Evolutionary conservation across 148 eudicot genomes (phyloP).

Genomic region (Amaranthus hypochondriacus): DNA sequence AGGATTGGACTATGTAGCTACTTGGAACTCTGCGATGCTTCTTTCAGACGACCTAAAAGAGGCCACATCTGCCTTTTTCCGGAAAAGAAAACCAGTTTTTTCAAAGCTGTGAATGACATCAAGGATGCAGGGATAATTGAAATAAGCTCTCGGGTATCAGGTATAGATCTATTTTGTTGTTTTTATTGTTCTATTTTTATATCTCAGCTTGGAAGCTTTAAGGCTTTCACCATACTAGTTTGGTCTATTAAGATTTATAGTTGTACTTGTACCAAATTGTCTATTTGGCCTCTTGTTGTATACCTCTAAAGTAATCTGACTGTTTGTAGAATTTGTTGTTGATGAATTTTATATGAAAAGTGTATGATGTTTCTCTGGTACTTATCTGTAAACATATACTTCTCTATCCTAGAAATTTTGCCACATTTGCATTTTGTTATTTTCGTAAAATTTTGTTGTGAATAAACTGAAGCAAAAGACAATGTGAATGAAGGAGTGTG

Average conservation of each 20-base stretch:
- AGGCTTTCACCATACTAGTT: not conserved
- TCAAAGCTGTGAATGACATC: conserved; percentile 56
- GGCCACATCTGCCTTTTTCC: conserved; percentile 46
- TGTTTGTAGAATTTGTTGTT: not conserved
- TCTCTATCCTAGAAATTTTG: no score
- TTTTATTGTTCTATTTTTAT: not conserved
- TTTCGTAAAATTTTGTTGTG: no score
- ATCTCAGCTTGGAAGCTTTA: not conserved
- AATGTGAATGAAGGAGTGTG: no score
- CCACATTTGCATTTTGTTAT: no score
- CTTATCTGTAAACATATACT: no score
- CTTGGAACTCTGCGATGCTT: conserved; percentile 85
- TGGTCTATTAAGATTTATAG: not conserved
- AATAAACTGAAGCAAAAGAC: no score
- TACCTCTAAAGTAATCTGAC: not conserved
- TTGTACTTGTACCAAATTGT: not conserved
- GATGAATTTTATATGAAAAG: no score
- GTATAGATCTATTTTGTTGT: not conserved
- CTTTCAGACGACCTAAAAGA: conserved; percentile 69
- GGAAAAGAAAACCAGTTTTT: conserved; percentile 65
- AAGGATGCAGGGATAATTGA: not conserved
- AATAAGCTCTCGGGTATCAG: not conserved
- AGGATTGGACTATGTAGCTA: conserved; percentile 87
- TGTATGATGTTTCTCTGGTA: no score
- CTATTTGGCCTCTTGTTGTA: not conserved